These are phyloP conservation scores for Tothia fuscella DNA, from an alignment of 2,329 filamentous ascomycete species.

Conservation along the genomic window DNA sequence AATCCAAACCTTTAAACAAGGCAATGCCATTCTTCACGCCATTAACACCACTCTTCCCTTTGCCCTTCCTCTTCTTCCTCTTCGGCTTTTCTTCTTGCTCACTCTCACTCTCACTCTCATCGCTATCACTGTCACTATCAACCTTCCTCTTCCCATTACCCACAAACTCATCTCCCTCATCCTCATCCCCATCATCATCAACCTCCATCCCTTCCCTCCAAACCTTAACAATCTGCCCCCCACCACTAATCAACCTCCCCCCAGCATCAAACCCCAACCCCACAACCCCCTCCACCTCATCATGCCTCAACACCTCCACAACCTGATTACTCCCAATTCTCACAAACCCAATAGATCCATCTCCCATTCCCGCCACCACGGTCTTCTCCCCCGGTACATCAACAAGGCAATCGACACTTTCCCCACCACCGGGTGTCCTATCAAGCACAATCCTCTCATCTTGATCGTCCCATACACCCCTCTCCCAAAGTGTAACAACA, in stretches of 20 bases:
- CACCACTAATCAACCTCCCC: conserved; percentile 79
- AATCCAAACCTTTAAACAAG: conserved; percentile 9
- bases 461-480: conserved; percentile 89
- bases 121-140: conserved; percentile 33
- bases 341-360: conserved; percentile 68
- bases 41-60: not conserved
- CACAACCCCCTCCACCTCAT: conserved; percentile 77
- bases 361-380: conserved; percentile 68
- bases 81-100: conserved; percentile 33
- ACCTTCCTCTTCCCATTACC: conserved; percentile 15
- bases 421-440: conserved; percentile 46
- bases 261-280: conserved; percentile 73
- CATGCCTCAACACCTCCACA: conserved; percentile 56
- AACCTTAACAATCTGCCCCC: conserved; percentile 75
- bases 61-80: conserved; percentile 24
- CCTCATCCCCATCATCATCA: conserved; percentile 22
- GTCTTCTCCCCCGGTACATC: conserved; percentile 59
- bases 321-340: conserved; percentile 64
- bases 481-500: conserved; percentile 85
- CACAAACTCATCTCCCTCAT: conserved; percentile 31
- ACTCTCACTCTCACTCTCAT: conserved; percentile 35
- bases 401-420: conserved; percentile 69
- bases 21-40: not conserved
- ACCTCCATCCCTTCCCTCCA: conserved; percentile 58
- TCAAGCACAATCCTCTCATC: conserved; percentile 78